Evolutionary conservation across 805 yeast species (phyloP).

Genomic region (Sugiyamaella americana): DNA sequence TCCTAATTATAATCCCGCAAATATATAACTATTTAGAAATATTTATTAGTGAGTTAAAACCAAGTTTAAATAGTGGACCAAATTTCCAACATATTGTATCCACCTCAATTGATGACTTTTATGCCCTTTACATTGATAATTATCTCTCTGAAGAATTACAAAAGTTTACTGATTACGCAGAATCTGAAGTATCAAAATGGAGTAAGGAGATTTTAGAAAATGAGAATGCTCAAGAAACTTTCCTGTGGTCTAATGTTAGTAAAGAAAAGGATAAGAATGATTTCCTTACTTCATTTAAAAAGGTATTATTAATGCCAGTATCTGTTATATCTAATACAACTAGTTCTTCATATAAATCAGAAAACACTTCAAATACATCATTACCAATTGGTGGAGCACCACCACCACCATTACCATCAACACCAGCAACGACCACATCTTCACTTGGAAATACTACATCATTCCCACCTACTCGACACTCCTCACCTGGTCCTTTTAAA

Average conservation of each 20-base stretch:
- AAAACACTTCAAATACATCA: conserved; percentile 4
- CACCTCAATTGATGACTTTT: conserved; percentile 22
- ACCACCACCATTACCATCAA: conserved; percentile 2
- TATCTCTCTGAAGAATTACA: conserved; percentile 30
- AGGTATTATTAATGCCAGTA: conserved; percentile 39
- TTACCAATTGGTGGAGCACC: not conserved
- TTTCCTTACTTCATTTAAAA: conserved; percentile 46
- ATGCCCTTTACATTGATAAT: conserved; percentile 25
- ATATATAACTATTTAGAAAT: conserved; percentile 23
- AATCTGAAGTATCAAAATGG: conserved; percentile 29
- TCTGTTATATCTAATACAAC: conserved; percentile 17
- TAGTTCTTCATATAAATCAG: not conserved
- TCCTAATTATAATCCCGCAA: conserved; percentile 38
- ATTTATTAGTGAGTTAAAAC: conserved; percentile 16
- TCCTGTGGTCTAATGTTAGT: conserved; percentile 44
- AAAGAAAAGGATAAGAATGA: conserved; percentile 42
- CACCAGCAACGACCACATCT: too few species aligned
- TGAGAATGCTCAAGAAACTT: conserved; percentile 45
- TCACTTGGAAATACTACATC: conserved; percentile 8
- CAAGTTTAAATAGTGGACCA: conserved; percentile 34
- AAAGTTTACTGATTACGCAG: conserved; percentile 24
- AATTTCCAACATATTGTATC: conserved; percentile 27
- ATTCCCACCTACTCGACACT: conserved; percentile 5
- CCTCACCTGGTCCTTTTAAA: conserved; percentile 7
- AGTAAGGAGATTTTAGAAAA: conserved; percentile 33